Evolutionary conservation across 495 filamentous ascomycete species (phyloP), one percentile per base, ranked within the genome.

Genomic region (Rhypophila decipiens): DNA sequence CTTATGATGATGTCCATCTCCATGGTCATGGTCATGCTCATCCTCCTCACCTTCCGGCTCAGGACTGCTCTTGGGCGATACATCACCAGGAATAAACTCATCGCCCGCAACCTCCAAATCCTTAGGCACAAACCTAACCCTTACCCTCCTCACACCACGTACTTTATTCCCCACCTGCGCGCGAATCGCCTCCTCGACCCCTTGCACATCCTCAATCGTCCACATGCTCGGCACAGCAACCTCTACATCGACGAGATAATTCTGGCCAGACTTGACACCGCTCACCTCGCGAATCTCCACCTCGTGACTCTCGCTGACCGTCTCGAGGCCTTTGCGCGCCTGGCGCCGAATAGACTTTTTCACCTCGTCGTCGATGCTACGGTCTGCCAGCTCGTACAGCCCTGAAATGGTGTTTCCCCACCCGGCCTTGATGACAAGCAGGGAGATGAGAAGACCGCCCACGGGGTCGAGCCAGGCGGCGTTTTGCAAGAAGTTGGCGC

Each of bases 381-480:
- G 82, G 62, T 98, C 93, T 0, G 89, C 88, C 18, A 98, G 74
- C 64, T 98, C 93, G 51, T 87, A 74, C 4, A 97, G 69, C 4
- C 91, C 85, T 4, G 82, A 75, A 21, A 79, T 72, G 0, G 90
- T 96, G 62, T 98, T 98, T 24, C 76, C 79, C 73, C 80, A 88
- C 1, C 93, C 93, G 17, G 93, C 93, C 50, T 83, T 86, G 57
- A 97, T 83, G 19, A 98, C 91, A 81, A 98, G 85, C 34, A 88
- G 60, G 22, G 90, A 94, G 45, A 98, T 95, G 20, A 95, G 62
- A 17, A 97, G 75, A 11, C 93, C 89, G 37, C 93, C 93, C 42
- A 96, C 83, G n/a, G 93, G 89, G 67, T 98, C 94, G 36, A 97
- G 76, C 89, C 90, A 96, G 37, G 82, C 75, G 34, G 88, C 87